Evolutionary conservation across 768 basidiomycete species (phyloP).

Genomic region (Psilocybe tampanensis): DNA sequence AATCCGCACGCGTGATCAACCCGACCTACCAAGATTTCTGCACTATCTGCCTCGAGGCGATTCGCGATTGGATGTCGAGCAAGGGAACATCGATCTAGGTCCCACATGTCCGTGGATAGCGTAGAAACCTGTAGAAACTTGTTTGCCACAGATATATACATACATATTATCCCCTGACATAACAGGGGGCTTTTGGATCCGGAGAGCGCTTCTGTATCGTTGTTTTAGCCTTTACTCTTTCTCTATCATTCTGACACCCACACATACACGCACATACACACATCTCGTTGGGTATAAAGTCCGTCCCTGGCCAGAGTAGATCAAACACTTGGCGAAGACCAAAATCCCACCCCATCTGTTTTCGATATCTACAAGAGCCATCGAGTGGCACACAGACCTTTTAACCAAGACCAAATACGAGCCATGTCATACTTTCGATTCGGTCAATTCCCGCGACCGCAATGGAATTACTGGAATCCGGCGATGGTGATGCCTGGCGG

Average conservation of each 20-base stretch:
- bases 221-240: too few relatives aligned
- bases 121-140: conserved; percentile 4
- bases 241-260: too few relatives aligned
- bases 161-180: too few relatives aligned
- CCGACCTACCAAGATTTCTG: background rate
- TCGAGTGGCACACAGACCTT: background rate
- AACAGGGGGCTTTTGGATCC: too few relatives aligned
- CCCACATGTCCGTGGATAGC: conserved; percentile 24
- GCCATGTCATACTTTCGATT: conserved; percentile 18
- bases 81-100: conserved; percentile 1
- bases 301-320: too few relatives aligned
- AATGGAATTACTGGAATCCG: conserved; percentile 11
- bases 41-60: background rate
- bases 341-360: too few relatives aligned
- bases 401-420: background rate
- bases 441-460: conserved; percentile 13
- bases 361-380: background rate
- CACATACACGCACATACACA: too few relatives aligned
- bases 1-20: conserved; percentile 22
- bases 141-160: too few relatives aligned
- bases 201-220: too few relatives aligned
- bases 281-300: too few relatives aligned
- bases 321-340: too few relatives aligned
- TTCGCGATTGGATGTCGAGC: background rate
- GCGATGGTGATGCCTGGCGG: conserved; percentile 7